Conservation (phyloP, 2,329 filamentous ascomycete species). For the Colletotrichum neosansevieriae region DNA sequence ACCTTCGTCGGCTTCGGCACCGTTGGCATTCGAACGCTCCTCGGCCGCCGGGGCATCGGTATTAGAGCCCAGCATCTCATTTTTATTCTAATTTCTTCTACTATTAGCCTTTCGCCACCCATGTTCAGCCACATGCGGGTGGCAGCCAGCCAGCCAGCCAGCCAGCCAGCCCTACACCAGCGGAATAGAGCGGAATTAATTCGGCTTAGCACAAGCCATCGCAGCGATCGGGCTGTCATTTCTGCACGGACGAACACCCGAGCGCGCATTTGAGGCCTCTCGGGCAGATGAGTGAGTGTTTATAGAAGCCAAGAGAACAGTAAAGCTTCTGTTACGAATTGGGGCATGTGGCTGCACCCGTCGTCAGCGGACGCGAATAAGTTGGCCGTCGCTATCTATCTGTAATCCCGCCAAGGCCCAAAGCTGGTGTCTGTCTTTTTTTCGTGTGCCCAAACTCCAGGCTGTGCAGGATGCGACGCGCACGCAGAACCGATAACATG, state of each 20-base stretch:
- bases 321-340: neutral
- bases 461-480: neutral
- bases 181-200: neutral
- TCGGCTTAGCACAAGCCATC: neutral
- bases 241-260: neutral
- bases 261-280: neutral
- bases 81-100: too few relatives aligned
- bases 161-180: too few relatives aligned
- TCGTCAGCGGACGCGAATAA: too few relatives aligned
- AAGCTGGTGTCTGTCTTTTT: neutral
- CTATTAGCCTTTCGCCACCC: too few relatives aligned
- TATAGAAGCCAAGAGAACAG: neutral
- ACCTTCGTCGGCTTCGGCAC: neutral
- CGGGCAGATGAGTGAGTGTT: neutral
- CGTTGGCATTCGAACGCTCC: neutral
- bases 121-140: too few relatives aligned
- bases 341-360: too few relatives aligned
- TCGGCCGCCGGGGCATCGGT: constrained; percentile 8
- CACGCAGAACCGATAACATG: neutral
- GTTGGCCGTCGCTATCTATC: neutral
- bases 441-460: neutral
- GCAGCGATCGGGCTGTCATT: neutral
- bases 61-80: neutral
- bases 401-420: neutral
- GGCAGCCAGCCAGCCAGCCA: too few relatives aligned